Base-by-base conservation (phyloP, 2,329 filamentous ascomycete species). In the Gaeumannomyces tritici region DNA sequence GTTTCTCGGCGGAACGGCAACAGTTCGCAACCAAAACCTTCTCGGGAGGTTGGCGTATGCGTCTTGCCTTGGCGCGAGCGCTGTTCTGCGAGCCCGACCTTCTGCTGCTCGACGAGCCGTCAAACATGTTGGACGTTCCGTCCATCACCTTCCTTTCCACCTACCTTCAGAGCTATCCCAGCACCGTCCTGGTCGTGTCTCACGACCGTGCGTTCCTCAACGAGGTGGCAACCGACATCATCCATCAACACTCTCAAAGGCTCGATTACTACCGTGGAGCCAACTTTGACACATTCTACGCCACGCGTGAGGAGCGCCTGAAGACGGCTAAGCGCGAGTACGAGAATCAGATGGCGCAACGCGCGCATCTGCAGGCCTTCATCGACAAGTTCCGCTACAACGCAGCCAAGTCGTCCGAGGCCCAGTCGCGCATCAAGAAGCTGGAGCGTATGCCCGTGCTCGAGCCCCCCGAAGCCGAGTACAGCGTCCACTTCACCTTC, bases 371-470 rank as follows among this genome's bases (percentile, higher is more conserved):
- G 66, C 95, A 99, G 79, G 88, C 91, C 31, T 99, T 99, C 77
- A 99, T 99, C 78, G 95, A 99, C 83, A 99, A 99, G 78, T 99
- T 99, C 83, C 87, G 95, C 61, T 99, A 99, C 83, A 99, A 99
- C 73, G 95, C 95, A 31, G 95, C 93, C 71, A 99, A 99, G 76
- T 97, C 95, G 0, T 96, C 93, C 11, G 95, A 99, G 80, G 95
- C 95, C 1, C 95, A 99, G 73, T 98, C 93, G 0, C 88, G 95
- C 71, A 98, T 99, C 84, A 99, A 99, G 83, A 99, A 99, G 74
- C 81, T 99, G 65, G 96, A 99, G 76, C 91, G 90, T 72, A 97
- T 99, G 91, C 95, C 96, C 1, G 80, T 96, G 1, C 83, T 99
- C 61, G 89, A 96, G 70, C 74, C 93, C 0, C 96, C 95, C 7